Evolutionary conservation across 306 rosid genomes (phyloP), one percentile per base, ranked within the genome.

Genomic region (Trifolium pratense): DNA sequence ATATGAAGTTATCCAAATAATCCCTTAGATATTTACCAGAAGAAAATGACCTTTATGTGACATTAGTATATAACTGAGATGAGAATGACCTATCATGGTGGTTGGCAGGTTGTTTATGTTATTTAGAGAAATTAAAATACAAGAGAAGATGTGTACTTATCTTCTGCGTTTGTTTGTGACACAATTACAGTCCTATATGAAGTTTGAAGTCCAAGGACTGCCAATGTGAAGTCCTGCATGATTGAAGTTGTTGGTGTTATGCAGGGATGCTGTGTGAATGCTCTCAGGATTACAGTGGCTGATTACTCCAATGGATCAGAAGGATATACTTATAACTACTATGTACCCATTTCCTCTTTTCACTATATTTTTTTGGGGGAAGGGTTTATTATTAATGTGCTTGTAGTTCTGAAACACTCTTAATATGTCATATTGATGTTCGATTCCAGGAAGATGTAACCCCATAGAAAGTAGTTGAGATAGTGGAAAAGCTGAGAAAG

Each of bases 201-300:
- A n/a, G n/a, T n/a, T n/a, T 68, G 42, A 15, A 37, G 48, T 70
- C 26, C 23, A 46, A 55, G 67, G 40, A 66, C 21, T 32, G 79
- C 26, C 58, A 40, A 15, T 52, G 31, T 37, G 43, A 26, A 73
- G 57, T 55, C 55, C 16, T 64, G 20, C 60, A 46, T 43, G 49
- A 78, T 55, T 18, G 68, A 65, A 79, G 46, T 48, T 69, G 25
- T 76, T 82, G 64, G 45, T 79, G 43, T 77, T 70, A 60, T 83
- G 84, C 86, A 95, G 99, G 99, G 99, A 68, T 90, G 88, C 78
- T 95, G 97, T 70, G 99, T 95, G 68, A 95, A 95, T 73, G 99
- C 99, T 60, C 97, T 97, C 48, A 95, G 91, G 99, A 90, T 95
- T 69, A 95, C 99, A 7, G 99, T 95, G 20, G 99, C 97, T 32